These are phyloP conservation scores for Aegilops tauschii DNA, from an alignment of 176 grass and related monocot species.

Conservation along the genomic window DNA sequence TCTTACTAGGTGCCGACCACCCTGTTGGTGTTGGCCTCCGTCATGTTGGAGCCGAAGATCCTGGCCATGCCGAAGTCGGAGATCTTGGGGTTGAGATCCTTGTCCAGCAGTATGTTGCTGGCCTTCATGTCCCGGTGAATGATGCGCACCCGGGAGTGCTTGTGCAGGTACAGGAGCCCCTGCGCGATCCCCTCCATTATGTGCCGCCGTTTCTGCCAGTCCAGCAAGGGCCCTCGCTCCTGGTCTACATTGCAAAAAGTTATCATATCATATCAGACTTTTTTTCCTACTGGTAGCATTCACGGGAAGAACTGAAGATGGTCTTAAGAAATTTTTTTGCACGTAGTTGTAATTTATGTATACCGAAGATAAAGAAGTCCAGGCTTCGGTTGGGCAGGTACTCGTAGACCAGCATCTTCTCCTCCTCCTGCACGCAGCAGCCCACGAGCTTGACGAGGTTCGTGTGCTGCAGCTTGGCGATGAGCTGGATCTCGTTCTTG, in stretches of 20 bases:
- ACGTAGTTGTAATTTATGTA: neutral
- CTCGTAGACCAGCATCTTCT: conserved; percentile 70
- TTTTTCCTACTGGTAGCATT: neutral
- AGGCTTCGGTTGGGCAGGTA: conserved; percentile 71
- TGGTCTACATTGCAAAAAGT: conserved; percentile 3
- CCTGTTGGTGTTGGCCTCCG: conserved; percentile 45
- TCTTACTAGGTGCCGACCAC: conserved; percentile 50
- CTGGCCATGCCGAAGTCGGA: conserved; percentile 50
- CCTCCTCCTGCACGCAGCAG: conserved; percentile 52
- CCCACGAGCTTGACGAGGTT: conserved; percentile 60
- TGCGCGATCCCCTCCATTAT: conserved; percentile 43
- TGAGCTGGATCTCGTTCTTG: conserved; percentile 64
- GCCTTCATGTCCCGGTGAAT: conserved; percentile 57
- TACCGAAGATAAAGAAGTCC: conserved; percentile 56
- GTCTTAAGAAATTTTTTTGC: neutral
- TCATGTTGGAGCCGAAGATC: conserved; percentile 42
- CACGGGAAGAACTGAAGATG: no score
- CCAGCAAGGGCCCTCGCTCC: neutral
- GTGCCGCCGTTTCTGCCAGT: conserved; percentile 35
- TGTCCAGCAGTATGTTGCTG: conserved; percentile 39
- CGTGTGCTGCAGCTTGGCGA: conserved; percentile 68
- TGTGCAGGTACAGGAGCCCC: conserved; percentile 51
- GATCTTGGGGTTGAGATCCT: conserved; percentile 47
- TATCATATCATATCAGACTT: neutral
- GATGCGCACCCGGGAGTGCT: conserved; percentile 44